These are phyloP conservation scores for Aspergillus quadrilineatus DNA, from an alignment of 2,329 filamentous ascomycete species.

Conservation along the genomic window DNA sequence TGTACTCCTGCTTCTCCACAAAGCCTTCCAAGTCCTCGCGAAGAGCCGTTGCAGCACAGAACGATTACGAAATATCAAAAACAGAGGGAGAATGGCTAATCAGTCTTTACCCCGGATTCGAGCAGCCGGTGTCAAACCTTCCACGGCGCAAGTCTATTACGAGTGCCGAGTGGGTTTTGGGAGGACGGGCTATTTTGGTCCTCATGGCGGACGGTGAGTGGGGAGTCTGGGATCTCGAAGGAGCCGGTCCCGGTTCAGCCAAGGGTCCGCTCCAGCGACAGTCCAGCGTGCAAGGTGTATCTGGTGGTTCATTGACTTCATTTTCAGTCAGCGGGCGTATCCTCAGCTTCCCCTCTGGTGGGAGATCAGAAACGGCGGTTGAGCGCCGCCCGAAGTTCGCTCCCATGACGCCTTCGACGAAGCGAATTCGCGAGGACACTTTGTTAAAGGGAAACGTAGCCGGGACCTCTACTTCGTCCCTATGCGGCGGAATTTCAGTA, in stretches of 20 bases:
- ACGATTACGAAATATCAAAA: constrained; percentile 33
- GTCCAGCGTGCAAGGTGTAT: constrained; percentile 39
- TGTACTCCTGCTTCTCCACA: constrained; percentile 55
- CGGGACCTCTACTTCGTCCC: constrained; percentile 29
- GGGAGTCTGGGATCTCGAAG: constrained; percentile 52
- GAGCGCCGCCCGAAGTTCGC: constrained; percentile 42
- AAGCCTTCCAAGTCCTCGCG: constrained; percentile 27
- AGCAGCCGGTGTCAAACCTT: constrained; percentile 29
- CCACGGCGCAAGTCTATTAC: constrained; percentile 44
- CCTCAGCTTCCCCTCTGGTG: constrained; percentile 25
- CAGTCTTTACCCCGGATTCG: constrained; percentile 45
- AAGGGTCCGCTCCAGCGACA: constrained; percentile 42
- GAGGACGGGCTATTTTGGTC: constrained; percentile 46
- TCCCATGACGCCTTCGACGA: constrained; percentile 50
- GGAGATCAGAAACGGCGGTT: constrained; percentile 25
- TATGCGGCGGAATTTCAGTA: constrained; percentile 44
- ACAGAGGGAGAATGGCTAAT: constrained; percentile 45
- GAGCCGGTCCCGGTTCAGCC: constrained; percentile 41
- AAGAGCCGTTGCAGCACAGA: constrained; percentile 31
- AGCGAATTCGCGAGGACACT: constrained; percentile 46
- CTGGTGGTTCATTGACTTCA: constrained; percentile 40
- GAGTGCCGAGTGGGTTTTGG: constrained; percentile 48
- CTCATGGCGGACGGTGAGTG: constrained; percentile 49
- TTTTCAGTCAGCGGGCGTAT: constrained; percentile 46
- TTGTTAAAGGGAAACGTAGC: constrained; percentile 41